Evolutionary conservation across 2,329 filamentous ascomycete genomes (phyloP).

Genomic region (Apiospora arundinis): DNA sequence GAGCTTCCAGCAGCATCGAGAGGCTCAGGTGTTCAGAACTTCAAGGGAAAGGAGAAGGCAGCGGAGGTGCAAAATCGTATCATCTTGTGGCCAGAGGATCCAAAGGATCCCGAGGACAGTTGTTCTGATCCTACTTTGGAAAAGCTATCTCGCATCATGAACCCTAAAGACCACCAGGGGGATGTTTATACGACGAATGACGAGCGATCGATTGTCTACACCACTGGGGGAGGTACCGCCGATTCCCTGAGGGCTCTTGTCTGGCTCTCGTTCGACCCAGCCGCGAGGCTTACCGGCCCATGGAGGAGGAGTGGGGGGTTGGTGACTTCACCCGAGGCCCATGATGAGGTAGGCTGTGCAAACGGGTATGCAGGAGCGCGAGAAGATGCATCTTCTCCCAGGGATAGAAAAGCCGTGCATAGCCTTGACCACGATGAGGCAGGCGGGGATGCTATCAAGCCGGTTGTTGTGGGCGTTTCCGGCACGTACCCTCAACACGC

Average conservation of each 20-base stretch:
- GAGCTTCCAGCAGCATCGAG: constrained; percentile 27
- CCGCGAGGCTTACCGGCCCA: constrained; percentile 24
- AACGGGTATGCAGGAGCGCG: background rate
- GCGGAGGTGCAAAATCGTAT: constrained; percentile 32
- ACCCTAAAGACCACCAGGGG: constrained; percentile 30
- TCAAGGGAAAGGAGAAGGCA: background rate
- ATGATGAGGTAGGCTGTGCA: background rate
- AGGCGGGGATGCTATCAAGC: background rate
- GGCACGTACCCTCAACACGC: background rate
- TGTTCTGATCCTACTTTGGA: constrained; percentile 26
- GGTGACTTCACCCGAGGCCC: background rate
- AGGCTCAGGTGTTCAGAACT: background rate
- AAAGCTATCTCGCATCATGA: constrained; percentile 32
- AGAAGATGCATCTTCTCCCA: no score
- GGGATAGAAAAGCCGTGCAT: no score
- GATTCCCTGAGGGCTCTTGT: constrained; percentile 34
- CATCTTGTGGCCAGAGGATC: constrained; percentile 37
- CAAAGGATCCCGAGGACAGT: constrained; percentile 23
- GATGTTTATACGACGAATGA: constrained; percentile 33
- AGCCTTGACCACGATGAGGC: background rate
- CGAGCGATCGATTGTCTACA: constrained; percentile 37
- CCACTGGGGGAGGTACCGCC: constrained; percentile 27
- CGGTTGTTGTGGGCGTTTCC: background rate
- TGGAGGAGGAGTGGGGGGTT: background rate
- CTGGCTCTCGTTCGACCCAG: constrained; percentile 39